These are phyloP conservation scores for Aureoboletus auriporus DNA, from an alignment of 768 basidiomycete genomes.

Conservation along the genomic window DNA sequence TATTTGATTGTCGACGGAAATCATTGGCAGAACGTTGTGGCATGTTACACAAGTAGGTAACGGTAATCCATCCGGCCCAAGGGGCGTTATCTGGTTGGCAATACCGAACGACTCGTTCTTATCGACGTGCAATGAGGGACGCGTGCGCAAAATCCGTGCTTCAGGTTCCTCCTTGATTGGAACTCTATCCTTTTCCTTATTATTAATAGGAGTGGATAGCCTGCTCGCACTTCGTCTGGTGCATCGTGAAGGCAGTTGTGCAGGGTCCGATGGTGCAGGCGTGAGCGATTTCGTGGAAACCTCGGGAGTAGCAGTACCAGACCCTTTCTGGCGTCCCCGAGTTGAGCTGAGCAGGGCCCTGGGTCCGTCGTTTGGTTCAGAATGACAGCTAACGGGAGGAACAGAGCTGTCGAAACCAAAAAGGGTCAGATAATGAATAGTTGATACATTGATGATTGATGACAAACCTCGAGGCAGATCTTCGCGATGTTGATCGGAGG, in stretches of 20 bases:
- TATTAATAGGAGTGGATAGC: conserved; percentile 27
- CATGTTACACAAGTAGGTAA: conserved; percentile 73
- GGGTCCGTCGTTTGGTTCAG: conserved; percentile 18
- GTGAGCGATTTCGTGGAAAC: conserved; percentile 41
- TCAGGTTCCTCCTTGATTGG: conserved; percentile 49
- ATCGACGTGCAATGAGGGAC: conserved; percentile 37
- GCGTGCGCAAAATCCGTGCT: conserved; percentile 46
- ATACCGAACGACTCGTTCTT: conserved; percentile 36
- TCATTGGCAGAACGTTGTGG: conserved; percentile 66
- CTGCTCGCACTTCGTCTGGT: conserved; percentile 29
- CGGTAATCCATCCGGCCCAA: conserved; percentile 62
- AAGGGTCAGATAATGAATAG: conserved; percentile 10
- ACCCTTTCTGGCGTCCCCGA: conserved; percentile 55
- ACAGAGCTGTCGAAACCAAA: conserved; percentile 15
- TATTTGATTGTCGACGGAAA: conserved; percentile 68
- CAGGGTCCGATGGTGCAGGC: conserved; percentile 27
- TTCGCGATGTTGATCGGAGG: conserved; percentile 20
- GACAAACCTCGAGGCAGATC: conserved; percentile 24
- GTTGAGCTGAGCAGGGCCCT: conserved; percentile 45
- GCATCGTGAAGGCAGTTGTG: conserved; percentile 25
- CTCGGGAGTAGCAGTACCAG: conserved; percentile 41
- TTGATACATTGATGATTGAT: conserved; percentile 6
- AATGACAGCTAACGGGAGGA: conserved; percentile 28
- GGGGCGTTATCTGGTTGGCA: conserved; percentile 41
- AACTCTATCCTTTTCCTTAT: conserved; percentile 37